Evolutionary conservation across 805 yeast genomes (phyloP).

Genomic region (Candida pseudoglaebosa): DNA sequence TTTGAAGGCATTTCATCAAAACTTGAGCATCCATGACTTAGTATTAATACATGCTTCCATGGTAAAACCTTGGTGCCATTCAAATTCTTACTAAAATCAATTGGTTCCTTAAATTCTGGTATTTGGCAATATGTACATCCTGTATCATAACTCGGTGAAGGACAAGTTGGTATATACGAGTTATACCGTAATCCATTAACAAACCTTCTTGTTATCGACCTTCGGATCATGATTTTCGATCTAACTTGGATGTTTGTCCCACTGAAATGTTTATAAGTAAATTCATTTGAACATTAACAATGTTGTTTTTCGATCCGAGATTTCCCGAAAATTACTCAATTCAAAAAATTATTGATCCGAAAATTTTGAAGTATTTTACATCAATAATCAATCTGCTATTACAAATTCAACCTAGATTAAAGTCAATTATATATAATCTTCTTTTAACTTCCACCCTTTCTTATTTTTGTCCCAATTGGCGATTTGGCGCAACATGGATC

Average conservation of each 20-base stretch:
- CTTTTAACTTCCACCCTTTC: constrained; percentile 64
- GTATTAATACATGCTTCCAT: constrained; percentile 54
- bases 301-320: too few relatives aligned
- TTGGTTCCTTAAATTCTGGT: constrained; percentile 42
- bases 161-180: constrained; percentile 31
- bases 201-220: background rate
- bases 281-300: too few relatives aligned
- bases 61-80: constrained; percentile 46
- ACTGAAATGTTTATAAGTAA: too few relatives aligned
- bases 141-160: constrained; percentile 49
- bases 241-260: too few relatives aligned
- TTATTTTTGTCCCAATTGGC: constrained; percentile 60
- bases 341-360: too few relatives aligned
- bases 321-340: too few relatives aligned
- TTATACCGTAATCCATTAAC: constrained; percentile 2
- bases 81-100: constrained; percentile 37
- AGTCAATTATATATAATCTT: constrained; percentile 35
- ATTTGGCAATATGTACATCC: constrained; percentile 57
- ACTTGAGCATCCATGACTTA: constrained; percentile 39
- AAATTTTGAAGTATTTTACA: too few relatives aligned
- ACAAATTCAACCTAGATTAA: too few relatives aligned
- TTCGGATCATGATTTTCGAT: background rate
- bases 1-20: constrained; percentile 44
- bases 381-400: too few relatives aligned
- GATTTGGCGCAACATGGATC: constrained; percentile 65